Evolutionary conservation across 768 basidiomycete species (phyloP).

Genomic region (Paxillus rubicundulus): DNA sequence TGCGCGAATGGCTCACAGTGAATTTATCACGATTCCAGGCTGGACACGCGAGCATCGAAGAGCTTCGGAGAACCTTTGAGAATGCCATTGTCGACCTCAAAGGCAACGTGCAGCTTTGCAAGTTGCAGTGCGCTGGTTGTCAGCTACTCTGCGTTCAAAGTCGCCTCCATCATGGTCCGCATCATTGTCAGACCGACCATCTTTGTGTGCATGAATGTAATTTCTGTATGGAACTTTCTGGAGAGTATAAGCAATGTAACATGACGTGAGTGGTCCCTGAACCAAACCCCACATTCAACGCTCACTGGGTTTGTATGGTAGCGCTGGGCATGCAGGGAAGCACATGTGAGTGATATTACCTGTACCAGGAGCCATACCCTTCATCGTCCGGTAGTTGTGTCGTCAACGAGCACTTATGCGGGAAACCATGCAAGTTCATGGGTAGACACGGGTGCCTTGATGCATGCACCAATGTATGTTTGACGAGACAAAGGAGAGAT

Average conservation of each 20-base stretch:
- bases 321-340: no score
- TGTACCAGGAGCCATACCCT: no score
- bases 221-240: slow-evolving; percentile 29
- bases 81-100: slow-evolving; percentile 40
- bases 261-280: slow-evolving; percentile 43
- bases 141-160: slow-evolving; percentile 44
- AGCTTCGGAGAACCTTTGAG: slow-evolving; percentile 40
- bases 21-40: slow-evolving; percentile 45
- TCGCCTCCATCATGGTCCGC: slow-evolving; percentile 42
- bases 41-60: slow-evolving; percentile 40
- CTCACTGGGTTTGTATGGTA: slow-evolving; percentile 17
- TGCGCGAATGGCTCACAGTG: slow-evolving; percentile 45
- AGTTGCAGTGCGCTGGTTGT: slow-evolving; percentile 43
- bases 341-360: no score
- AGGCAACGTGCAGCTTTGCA: slow-evolving; percentile 45
- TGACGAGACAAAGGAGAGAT: no score
- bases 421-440: no score
- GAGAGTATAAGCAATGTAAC: slow-evolving; percentile 37
- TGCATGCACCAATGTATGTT: slow-evolving; percentile 40
- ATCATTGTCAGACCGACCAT: slow-evolving; percentile 49
- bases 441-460: no score
- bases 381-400: no score
- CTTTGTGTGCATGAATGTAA: slow-evolving; percentile 40
- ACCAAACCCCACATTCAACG: no score
- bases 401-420: no score